A percentile compares a stretch with the other conserved stretches of the same genome.
These are phyloP conservation scores for Acacia acuminata DNA, from an alignment of 306 rosid species.

Conservation along the genomic window DNA sequence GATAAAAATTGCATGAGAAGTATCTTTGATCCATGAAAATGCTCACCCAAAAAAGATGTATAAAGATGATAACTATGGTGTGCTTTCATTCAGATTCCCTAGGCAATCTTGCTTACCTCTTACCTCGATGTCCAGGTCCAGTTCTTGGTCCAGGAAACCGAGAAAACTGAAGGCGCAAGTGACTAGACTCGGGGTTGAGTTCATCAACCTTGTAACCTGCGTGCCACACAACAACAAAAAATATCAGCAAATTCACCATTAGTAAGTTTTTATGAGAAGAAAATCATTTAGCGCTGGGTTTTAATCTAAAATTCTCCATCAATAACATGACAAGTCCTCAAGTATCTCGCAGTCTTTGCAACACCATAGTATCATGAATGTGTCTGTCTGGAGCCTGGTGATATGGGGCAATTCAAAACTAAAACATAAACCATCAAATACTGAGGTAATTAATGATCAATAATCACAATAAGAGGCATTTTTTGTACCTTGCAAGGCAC, in stretches of 20 bases:
- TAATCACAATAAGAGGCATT: not conserved
- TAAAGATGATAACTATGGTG: slow-evolving; percentile 22
- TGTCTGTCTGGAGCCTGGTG: not conserved
- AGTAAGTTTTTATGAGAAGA: not conserved
- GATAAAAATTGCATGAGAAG: slow-evolving; percentile 30
- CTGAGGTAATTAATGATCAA: not conserved
- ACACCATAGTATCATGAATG: not conserved
- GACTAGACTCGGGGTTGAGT: slow-evolving; percentile 59
- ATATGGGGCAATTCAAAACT: not conserved
- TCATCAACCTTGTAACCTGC: slow-evolving; percentile 85
- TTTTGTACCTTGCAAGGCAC: slow-evolving; percentile 80
- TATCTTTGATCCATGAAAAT: slow-evolving; percentile 6
- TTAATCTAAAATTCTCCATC: not conserved
- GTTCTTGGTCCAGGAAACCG: slow-evolving; percentile 87
- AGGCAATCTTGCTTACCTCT: slow-evolving; percentile 51
- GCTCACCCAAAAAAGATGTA: slow-evolving; percentile 21
- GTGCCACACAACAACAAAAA: slow-evolving; percentile 29
- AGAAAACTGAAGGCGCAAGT: slow-evolving; percentile 86
- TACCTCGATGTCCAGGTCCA: slow-evolving; percentile 65
- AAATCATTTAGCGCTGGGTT: not conserved
- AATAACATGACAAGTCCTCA: not conserved
- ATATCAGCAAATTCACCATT: slow-evolving; percentile 37
- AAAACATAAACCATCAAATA: not conserved
- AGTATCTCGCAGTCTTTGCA: not conserved
- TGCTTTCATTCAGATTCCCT: slow-evolving; percentile 23